Evolutionary conservation across 1,284 basidiomycete genomes (phyloP).

Genomic region (Schizophyllum amplum): DNA sequence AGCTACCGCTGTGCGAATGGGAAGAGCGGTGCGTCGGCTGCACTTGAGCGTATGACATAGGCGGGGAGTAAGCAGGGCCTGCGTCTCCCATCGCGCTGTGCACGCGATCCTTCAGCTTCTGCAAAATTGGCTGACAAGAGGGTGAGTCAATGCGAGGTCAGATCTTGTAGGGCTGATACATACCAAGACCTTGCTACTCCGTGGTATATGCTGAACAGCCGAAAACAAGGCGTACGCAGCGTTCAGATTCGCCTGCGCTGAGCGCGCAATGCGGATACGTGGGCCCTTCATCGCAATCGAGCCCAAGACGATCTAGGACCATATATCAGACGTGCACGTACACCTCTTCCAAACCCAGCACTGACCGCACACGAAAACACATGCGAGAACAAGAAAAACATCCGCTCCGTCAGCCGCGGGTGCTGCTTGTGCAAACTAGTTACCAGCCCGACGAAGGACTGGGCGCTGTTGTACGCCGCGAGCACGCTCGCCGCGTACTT

Average conservation of each 20-base stretch:
- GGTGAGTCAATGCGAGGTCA: not conserved
- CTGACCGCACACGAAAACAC: conserved; percentile 65
- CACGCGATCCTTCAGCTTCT: conserved; percentile 46
- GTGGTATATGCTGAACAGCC: conserved; percentile 35
- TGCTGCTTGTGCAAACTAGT: conserved; percentile 58
- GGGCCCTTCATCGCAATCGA: conserved; percentile 53
- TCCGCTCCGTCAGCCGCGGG: conserved; percentile 51
- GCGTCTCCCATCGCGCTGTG: conserved; percentile 23
- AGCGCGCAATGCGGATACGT: conserved; percentile 50
- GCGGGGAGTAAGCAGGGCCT: conserved; percentile 12
- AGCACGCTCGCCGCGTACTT: conserved; percentile 63
- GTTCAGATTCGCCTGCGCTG: conserved; percentile 55
- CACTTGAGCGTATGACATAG: not conserved
- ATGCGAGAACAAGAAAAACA: conserved; percentile 69
- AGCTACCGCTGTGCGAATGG: no score
- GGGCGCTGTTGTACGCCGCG: conserved; percentile 57
- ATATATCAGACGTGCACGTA: not conserved
- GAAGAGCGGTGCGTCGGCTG: no score
- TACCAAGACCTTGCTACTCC: conserved; percentile 53
- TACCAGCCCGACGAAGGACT: conserved; percentile 56
- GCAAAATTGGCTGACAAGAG: conserved; percentile 44
- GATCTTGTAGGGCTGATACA: no score
- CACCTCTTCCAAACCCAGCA: conserved; percentile 5
- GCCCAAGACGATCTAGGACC: conserved; percentile 54
- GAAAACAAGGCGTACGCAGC: conserved; percentile 48